These are phyloP conservation scores for Solanum megistacrolobum DNA, from an alignment of 257 asterid species.

Conservation along the genomic window DNA sequence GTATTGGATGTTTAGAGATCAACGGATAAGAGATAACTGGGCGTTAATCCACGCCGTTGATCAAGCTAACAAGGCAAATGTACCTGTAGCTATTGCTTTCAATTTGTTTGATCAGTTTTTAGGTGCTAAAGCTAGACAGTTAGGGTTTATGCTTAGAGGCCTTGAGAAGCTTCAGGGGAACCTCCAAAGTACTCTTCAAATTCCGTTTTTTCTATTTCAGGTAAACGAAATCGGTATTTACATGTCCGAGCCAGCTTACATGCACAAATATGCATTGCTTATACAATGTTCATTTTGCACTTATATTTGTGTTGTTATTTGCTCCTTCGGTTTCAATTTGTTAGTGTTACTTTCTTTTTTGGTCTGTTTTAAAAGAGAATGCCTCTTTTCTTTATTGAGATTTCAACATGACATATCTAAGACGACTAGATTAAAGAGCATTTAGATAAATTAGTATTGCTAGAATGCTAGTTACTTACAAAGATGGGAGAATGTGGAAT, in stretches of 20 bases:
- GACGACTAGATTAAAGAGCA: no score
- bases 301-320: neutral
- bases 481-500: neutral
- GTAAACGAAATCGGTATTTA: constrained; percentile 7
- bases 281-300: neutral
- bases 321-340: neutral
- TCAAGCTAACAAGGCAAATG: constrained; percentile 58
- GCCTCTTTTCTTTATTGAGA: neutral
- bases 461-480: neutral
- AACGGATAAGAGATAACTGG: constrained; percentile 87
- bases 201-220: constrained; percentile 83
- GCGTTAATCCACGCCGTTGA: constrained; percentile 94
- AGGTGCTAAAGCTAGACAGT: constrained; percentile 94
- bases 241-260: neutral
- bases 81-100: constrained; percentile 78
- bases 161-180: constrained; percentile 40
- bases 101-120: constrained; percentile 71
- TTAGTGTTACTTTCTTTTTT: neutral
- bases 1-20: constrained; percentile 99
- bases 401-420: no score
- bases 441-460: neutral
- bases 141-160: constrained; percentile 93
- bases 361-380: neutral
- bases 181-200: constrained; percentile 30
- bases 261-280: neutral